A percentile compares a stretch with the other conserved stretches of the same genome.
Evolutionary conservation across 2,329 filamentous ascomycete species (phyloP).

Genomic region (Daldinia sp.): DNA sequence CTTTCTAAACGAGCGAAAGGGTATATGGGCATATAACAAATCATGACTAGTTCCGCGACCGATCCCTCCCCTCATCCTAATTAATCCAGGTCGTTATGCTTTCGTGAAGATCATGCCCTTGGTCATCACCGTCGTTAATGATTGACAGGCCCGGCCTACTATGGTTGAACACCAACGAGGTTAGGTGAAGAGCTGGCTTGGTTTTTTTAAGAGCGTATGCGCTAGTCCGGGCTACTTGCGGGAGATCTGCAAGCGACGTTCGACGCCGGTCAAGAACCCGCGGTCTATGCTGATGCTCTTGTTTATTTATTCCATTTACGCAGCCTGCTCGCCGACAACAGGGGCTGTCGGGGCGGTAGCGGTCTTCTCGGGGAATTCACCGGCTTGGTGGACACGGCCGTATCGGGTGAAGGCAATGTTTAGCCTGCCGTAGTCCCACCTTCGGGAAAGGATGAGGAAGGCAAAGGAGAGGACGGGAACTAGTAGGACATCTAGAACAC

Average conservation of each 20-base stretch:
- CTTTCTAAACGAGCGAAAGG: slow-evolving; percentile 28
- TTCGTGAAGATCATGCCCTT: slow-evolving; percentile 11
- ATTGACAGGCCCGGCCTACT: slow-evolving; percentile 34
- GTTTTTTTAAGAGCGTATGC: not conserved
- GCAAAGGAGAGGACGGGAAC: slow-evolving; percentile 54
- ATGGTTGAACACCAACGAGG: slow-evolving; percentile 16
- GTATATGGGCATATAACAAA: slow-evolving; percentile 12
- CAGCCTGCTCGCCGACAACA: slow-evolving; percentile 37
- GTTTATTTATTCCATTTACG: slow-evolving; percentile 7
- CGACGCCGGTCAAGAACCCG: slow-evolving; percentile 14
- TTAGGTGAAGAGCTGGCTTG: slow-evolving; percentile 6
- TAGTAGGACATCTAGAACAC: slow-evolving; percentile 60
- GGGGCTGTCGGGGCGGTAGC: slow-evolving; percentile 40
- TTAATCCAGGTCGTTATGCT: slow-evolving; percentile 8
- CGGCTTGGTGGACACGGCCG: slow-evolving; percentile 55
- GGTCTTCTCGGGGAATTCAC: slow-evolving; percentile 58
- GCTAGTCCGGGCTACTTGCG: slow-evolving; percentile 3
- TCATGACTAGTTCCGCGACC: slow-evolving; percentile 10
- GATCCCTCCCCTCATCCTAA: slow-evolving; percentile 12
- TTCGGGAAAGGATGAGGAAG: slow-evolving; percentile 55
- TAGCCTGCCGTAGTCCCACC: slow-evolving; percentile 61
- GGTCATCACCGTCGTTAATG: slow-evolving; percentile 27
- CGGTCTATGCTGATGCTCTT: not conserved
- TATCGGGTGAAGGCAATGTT: slow-evolving; percentile 64
- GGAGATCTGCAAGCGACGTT: slow-evolving; percentile 18